These are phyloP conservation scores for Suillus brevipes DNA, from an alignment of 768 basidiomycete genomes.

Conservation along the genomic window DNA sequence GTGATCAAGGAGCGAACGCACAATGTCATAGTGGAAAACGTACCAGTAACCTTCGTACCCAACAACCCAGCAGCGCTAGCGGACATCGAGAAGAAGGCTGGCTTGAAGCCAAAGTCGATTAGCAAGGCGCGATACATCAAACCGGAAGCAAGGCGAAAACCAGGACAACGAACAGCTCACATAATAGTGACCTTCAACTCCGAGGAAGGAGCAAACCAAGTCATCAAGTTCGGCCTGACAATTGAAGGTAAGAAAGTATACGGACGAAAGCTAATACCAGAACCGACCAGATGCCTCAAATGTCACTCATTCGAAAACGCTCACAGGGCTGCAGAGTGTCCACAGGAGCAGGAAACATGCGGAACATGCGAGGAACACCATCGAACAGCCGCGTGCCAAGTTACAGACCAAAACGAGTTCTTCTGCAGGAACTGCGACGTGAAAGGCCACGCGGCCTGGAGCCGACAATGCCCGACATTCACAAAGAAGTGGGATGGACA, in stretches of 20 bases:
- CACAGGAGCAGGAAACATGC: background rate
- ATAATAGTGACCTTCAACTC: conserved; percentile 22
- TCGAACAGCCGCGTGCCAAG: no score
- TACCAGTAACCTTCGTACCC: conserved; percentile 22
- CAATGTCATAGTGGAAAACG: conserved; percentile 19
- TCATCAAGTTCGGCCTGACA: conserved; percentile 20
- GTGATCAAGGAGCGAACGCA: conserved; percentile 1
- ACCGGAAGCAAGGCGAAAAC: conserved; percentile 4
- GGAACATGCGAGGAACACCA: no score
- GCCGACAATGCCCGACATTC: no score
- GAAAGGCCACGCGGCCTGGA: no score
- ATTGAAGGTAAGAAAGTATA: conserved; percentile 16
- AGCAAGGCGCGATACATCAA: conserved; percentile 28
- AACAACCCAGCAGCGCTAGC: background rate
- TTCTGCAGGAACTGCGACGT: no score
- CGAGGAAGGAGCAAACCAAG: conserved; percentile 25
- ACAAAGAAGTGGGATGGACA: no score
- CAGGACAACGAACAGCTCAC: conserved; percentile 25
- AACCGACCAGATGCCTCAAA: conserved; percentile 5
- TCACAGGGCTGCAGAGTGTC: conserved; percentile 8
- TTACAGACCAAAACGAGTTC: no score
- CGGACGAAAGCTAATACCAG: conserved; percentile 11
- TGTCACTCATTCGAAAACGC: conserved; percentile 3
- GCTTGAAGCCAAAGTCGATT: conserved; percentile 11
- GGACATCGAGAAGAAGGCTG: conserved; percentile 18